Evolutionary conservation across 2,329 filamentous ascomycete genomes (phyloP), one percentile per base, ranked within the genome.

Genomic region (Ophiocordyceps robertsii): DNA sequence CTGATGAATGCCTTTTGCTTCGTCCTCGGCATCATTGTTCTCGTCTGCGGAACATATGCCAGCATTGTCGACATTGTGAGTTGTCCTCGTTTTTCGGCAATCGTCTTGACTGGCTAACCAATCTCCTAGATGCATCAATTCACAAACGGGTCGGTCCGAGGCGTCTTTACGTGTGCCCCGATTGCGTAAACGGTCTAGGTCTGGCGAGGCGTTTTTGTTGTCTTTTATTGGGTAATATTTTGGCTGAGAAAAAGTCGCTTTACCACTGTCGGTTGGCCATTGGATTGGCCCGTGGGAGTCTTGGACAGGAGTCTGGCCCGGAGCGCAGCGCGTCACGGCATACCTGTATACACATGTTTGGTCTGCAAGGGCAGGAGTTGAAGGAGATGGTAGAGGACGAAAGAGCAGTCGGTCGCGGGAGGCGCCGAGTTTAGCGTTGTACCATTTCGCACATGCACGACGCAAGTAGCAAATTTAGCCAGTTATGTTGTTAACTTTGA

Each of bases 31-130:
- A 46, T 54, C 30, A 42, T 50, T 19, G 46, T 52, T 24, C 44
- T 55, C 38, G 50, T 54, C 13, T 51, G 47, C 38, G 53, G 53
- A 9, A 55, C 53, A 4, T 55, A 55, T 19, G 46, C 51, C 44
- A 55, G 52, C 36, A 44, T 53, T 37, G 48, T 46, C 16, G 53
- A 55, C 29, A 55, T 55, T 47, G 53, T 55, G 46, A 53, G 53
- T 50, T 29, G 10, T 3, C 3, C 8, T 14, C 14, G 8, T 17
- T 0, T 9, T 29, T 4, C 16, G 8, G 5, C 10, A 24, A n/a
- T 14, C 11, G 19, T 30, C 14, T 12, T 14, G 29, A 14, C 2
- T 24, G 6, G 27, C 40, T 42, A 33, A 42, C 16, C 24, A 2
- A 37, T 5, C 14, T n/a, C 32, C 16, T 13, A 51, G 49, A 43